These are phyloP conservation scores for Arthrinium phaeospermum DNA, from an alignment of 2,329 filamentous ascomycete genomes.

Conservation along the genomic window DNA sequence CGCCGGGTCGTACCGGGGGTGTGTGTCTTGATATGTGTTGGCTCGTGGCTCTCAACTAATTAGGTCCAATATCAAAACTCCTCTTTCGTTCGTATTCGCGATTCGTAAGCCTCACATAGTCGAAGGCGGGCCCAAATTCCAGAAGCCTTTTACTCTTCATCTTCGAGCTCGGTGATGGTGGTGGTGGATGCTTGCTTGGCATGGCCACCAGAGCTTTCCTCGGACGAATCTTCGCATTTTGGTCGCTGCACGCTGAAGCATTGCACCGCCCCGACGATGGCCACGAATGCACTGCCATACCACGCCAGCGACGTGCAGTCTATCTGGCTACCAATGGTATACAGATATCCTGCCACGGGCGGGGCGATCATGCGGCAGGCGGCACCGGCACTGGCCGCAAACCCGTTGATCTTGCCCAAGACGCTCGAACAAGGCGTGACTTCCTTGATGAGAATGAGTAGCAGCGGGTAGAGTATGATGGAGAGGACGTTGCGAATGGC, in stretches of 20 bases:
- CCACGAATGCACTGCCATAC: conserved; percentile 65
- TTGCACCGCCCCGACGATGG: conserved; percentile 62
- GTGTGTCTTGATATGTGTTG: neutral
- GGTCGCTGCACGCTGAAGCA: conserved; percentile 59
- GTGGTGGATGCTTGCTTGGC: conserved; percentile 23
- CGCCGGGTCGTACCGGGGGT: neutral
- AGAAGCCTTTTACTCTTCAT: conserved; percentile 23
- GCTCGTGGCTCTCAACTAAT: neutral
- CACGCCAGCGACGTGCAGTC: conserved; percentile 67
- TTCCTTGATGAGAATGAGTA: conserved; percentile 72
- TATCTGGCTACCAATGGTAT: conserved; percentile 62
- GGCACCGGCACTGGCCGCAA: conserved; percentile 69
- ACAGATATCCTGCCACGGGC: conserved; percentile 67
- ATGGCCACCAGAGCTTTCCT: conserved; percentile 19
- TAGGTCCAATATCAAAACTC: neutral
- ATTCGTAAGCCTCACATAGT: neutral
- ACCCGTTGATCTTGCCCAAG: conserved; percentile 68
- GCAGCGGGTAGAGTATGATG: conserved; percentile 69
- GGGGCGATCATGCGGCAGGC: conserved; percentile 72
- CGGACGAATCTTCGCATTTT: conserved; percentile 27
- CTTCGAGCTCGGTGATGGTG: conserved; percentile 26
- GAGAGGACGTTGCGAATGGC: conserved; percentile 64
- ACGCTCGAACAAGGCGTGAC: conserved; percentile 62
- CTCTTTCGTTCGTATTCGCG: neutral
- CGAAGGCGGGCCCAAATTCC: neutral